These are phyloP conservation scores for Chaetomidium leptoderma DNA, from an alignment of 495 filamentous ascomycete species.

Conservation along the genomic window DNA sequence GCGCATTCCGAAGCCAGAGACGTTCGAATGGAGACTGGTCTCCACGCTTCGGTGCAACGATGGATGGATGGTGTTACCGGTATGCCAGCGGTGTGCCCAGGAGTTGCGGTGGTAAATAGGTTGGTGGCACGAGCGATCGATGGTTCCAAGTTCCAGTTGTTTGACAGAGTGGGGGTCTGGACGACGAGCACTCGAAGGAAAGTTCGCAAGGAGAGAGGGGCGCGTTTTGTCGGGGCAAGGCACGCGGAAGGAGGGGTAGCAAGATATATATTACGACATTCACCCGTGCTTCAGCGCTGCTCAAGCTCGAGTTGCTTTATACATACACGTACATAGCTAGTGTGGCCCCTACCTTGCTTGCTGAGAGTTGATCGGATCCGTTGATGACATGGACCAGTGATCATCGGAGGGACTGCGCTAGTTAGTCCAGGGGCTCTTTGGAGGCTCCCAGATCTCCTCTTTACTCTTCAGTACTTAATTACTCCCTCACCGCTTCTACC, in stretches of 20 bases:
- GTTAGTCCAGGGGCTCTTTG: background rate
- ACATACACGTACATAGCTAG: background rate
- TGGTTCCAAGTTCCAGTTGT: background rate
- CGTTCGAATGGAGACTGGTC: background rate
- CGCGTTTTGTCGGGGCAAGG: too few relatives aligned
- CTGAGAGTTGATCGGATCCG: background rate
- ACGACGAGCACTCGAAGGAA: background rate
- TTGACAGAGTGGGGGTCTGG: background rate
- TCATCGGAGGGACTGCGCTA: background rate
- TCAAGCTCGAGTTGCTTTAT: too few relatives aligned
- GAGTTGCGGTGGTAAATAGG: too few relatives aligned
- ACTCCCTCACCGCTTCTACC: too few relatives aligned
- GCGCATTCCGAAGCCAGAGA: background rate
- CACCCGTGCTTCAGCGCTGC: background rate
- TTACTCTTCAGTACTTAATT: too few relatives aligned
- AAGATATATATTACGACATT: slow-evolving; percentile 5
- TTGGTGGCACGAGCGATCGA: background rate
- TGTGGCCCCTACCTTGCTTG: background rate
- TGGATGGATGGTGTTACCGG: background rate
- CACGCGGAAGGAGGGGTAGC: background rate
- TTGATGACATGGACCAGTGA: slow-evolving; percentile 10
- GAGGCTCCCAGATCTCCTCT: background rate
- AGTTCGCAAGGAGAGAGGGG: background rate
- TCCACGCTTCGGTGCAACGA: background rate
- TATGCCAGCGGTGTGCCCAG: background rate